A percentile compares a stretch with the other conserved stretches of the same genome.
Evolutionary conservation across 208 protist species (phyloP).

Genomic region (Trichomonas vaginalis): DNA sequence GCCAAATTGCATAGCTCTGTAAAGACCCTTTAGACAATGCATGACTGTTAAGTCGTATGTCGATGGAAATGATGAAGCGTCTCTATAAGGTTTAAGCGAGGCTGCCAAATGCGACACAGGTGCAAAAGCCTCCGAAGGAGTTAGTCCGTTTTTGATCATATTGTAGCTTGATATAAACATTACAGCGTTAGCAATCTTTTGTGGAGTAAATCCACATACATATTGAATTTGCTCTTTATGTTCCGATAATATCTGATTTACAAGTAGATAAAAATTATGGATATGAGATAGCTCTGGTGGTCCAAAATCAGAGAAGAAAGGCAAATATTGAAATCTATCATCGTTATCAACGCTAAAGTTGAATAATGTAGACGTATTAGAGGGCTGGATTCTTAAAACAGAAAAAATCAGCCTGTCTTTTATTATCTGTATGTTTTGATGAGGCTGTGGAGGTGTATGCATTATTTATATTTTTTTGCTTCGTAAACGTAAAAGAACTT

Average conservation of each 20-base stretch:
- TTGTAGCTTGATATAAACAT: neutral
- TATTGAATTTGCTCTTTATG: neutral
- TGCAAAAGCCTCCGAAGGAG: neutral
- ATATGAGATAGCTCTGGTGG: neutral
- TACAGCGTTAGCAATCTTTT: neutral
- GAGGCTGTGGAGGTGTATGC: neutral
- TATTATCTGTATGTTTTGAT: neutral
- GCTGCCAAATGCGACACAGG: neutral
- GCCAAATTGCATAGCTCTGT: conserved; percentile 45
- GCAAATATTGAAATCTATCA: neutral
- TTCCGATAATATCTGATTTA: neutral
- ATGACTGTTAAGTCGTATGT: conserved; percentile 53
- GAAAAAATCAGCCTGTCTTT: neutral
- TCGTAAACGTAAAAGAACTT: too few species aligned
- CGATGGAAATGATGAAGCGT: conserved; percentile 59
- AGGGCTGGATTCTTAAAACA: neutral
- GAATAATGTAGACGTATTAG: neutral
- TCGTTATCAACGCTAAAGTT: neutral
- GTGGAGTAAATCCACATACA: neutral
- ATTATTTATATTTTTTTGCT: neutral
- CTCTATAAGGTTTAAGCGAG: conserved; percentile 54
- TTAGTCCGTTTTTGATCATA: neutral
- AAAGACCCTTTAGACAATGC: conserved; percentile 55
- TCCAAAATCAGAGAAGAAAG: neutral
- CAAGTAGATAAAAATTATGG: neutral